These are phyloP conservation scores for Podospora fimiseda DNA, from an alignment of 495 filamentous ascomycete species.

Conservation along the genomic window DNA sequence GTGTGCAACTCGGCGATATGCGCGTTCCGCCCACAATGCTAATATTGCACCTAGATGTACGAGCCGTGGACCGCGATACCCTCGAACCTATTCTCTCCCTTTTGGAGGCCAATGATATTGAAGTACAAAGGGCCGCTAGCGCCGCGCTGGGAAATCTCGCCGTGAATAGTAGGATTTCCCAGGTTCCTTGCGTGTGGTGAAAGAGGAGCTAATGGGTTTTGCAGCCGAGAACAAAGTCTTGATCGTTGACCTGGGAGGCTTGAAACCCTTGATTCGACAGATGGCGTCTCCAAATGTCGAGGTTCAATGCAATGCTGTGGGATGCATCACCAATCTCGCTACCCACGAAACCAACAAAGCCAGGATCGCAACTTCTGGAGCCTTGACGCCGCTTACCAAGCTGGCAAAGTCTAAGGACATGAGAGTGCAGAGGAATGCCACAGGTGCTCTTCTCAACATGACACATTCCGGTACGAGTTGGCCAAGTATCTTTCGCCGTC, in stretches of 20 bases:
- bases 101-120: conserved; percentile 89
- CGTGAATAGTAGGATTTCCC: conserved; percentile 71
- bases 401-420: conserved; percentile 97
- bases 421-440: conserved; percentile 96
- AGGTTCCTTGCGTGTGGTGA: neutral
- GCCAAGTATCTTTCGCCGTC: neutral
- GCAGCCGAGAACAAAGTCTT: conserved; percentile 96
- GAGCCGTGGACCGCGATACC: conserved; percentile 90
- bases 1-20: conserved; percentile 17
- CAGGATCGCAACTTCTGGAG: conserved; percentile 93
- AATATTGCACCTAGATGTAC: conserved; percentile 63
- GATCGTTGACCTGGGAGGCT: conserved; percentile 86
- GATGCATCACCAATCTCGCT: conserved; percentile 95
- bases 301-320: conserved; percentile 97
- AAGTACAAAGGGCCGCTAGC: conserved; percentile 94
- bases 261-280: conserved; percentile 88
- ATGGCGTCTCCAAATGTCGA: conserved; percentile 99
- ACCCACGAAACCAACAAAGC: conserved; percentile 99
- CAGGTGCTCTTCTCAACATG: conserved; percentile 95
- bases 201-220: conserved; percentile 37
- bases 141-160: conserved; percentile 94
- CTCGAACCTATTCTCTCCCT: conserved; percentile 93
- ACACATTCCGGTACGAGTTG: conserved; percentile 81
- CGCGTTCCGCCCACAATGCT: conserved; percentile 9
- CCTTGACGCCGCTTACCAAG: conserved; percentile 79